A percentile compares a stretch with the other conserved stretches of the same genome.
Evolutionary conservation across 2,329 filamentous ascomycete genomes (phyloP).

Genomic region (Colletotrichum lentis): DNA sequence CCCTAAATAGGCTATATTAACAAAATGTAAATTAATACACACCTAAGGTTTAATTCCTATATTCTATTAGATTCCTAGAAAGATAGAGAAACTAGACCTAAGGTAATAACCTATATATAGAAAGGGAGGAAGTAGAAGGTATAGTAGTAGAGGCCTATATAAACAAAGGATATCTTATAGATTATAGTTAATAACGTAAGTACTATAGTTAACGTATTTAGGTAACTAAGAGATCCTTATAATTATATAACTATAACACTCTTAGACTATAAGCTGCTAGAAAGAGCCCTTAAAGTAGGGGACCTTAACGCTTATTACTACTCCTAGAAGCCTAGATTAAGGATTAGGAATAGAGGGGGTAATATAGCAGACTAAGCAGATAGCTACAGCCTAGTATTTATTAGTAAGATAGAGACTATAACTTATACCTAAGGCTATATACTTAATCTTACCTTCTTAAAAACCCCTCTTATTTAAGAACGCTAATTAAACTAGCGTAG

Average conservation of each 20-base stretch:
- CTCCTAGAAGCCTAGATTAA: not conserved
- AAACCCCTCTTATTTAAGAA: no score
- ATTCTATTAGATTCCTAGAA: not conserved
- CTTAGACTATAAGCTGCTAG: not conserved
- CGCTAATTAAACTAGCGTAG: no score
- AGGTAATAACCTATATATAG: conserved; percentile 6
- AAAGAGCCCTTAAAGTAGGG: not conserved
- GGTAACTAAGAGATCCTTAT: not conserved
- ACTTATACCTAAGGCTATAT: not conserved
- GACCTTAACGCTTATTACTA: conserved; percentile 2
- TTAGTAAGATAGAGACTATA: not conserved
- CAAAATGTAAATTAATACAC: conserved; percentile 11
- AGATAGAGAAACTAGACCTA: conserved; percentile 3
- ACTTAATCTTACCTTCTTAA: conserved; percentile 4
- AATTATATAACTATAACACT: not conserved
- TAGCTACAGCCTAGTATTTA: not conserved
- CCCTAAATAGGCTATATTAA: conserved; percentile 12
- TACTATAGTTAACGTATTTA: conserved; percentile 8
- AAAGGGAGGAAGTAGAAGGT: not conserved
- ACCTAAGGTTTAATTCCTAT: conserved; percentile 1
- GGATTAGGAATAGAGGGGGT: not conserved
- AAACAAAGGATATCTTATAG: conserved; percentile 10
- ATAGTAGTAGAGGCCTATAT: not conserved
- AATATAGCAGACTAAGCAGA: not conserved
- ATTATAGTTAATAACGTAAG: not conserved